These are phyloP conservation scores for Didymella keratinophila DNA, from an alignment of 2,329 filamentous ascomycete genomes.

Conservation along the genomic window DNA sequence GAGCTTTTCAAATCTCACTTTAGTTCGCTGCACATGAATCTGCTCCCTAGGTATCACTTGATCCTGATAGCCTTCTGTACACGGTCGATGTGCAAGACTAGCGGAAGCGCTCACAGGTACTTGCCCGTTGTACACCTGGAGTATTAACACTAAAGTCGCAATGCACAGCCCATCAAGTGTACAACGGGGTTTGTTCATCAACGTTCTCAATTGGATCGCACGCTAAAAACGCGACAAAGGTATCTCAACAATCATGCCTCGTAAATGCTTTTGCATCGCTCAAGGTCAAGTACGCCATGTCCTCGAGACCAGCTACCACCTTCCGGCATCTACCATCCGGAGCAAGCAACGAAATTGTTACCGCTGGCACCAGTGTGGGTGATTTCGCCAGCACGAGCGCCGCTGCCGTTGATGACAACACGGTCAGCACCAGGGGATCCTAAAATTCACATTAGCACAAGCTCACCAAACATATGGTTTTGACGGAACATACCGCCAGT, in stretches of 20 bases:
- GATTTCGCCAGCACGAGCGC: slow-evolving; percentile 68
- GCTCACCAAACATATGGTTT: too few relatives aligned
- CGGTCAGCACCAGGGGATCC: slow-evolving; percentile 72
- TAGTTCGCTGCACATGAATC: too few relatives aligned
- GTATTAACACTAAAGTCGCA: too few relatives aligned
- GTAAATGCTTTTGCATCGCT: neutral
- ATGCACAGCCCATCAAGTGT: too few relatives aligned
- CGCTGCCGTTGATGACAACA: slow-evolving; percentile 67
- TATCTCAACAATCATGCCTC: slow-evolving; percentile 3
- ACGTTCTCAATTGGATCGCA: neutral
- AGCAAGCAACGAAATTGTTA: slow-evolving; percentile 72
- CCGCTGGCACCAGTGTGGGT: slow-evolving; percentile 76
- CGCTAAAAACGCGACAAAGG: slow-evolving; percentile 7
- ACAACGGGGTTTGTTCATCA: neutral
- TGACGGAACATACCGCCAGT: slow-evolving; percentile 57
- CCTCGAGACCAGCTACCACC: neutral
- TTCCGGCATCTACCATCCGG: slow-evolving; percentile 36
- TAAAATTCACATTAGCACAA: slow-evolving; percentile 29
- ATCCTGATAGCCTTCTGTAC: too few relatives aligned
- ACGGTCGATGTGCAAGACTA: too few relatives aligned
- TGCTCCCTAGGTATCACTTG: too few relatives aligned
- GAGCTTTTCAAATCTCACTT: too few relatives aligned
- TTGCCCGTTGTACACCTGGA: too few relatives aligned
- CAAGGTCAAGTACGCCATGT: neutral
- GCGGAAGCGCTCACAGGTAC: too few relatives aligned